These are phyloP conservation scores for Kappamyces sp. DNA, from an alignment of 192 early-diverging fungal species.

Conservation along the genomic window DNA sequence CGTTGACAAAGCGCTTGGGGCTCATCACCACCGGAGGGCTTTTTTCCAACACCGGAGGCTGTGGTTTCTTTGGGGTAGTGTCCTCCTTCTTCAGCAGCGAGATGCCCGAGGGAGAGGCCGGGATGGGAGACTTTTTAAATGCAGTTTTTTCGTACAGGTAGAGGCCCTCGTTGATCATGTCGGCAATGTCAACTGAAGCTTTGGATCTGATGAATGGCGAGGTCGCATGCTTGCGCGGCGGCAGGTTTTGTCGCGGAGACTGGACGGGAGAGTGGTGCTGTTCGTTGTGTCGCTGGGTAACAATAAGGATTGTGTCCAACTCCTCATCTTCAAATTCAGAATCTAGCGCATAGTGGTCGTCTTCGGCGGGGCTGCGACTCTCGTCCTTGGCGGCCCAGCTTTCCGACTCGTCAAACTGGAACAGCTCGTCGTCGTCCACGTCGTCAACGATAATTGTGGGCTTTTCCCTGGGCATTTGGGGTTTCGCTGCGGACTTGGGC, in stretches of 20 bases:
- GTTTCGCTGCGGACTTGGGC: too few relatives aligned
- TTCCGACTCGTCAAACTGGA: slow-evolving; percentile 77
- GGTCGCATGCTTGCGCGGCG: slow-evolving; percentile 47
- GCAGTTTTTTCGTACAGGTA: slow-evolving; percentile 73
- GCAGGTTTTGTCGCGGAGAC: slow-evolving; percentile 31
- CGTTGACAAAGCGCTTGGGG: slow-evolving; percentile 16
- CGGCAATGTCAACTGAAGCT: slow-evolving; percentile 73
- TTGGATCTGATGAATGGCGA: slow-evolving; percentile 71
- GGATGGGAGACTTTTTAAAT: too few relatives aligned
- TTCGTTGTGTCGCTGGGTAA: slow-evolving; percentile 65
- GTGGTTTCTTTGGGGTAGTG: slow-evolving; percentile 6
- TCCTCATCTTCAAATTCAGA: slow-evolving; percentile 74
- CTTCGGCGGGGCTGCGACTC: slow-evolving; percentile 59
- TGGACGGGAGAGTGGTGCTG: slow-evolving; percentile 19
- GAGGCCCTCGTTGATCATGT: slow-evolving; percentile 95
- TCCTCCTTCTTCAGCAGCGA: slow-evolving; percentile 6
- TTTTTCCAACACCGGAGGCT: slow-evolving; percentile 1
- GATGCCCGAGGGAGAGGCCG: not conserved
- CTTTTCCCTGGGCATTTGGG: too few relatives aligned
- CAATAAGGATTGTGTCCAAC: slow-evolving; percentile 82
- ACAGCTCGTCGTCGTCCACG: slow-evolving; percentile 64
- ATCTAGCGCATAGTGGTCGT: slow-evolving; percentile 48
- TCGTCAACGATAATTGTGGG: too few relatives aligned
- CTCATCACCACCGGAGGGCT: slow-evolving; percentile 11
- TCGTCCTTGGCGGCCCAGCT: slow-evolving; percentile 35